Conservation (phyloP, 257 asterid genomes). For the Solanum sejunctum region DNA sequence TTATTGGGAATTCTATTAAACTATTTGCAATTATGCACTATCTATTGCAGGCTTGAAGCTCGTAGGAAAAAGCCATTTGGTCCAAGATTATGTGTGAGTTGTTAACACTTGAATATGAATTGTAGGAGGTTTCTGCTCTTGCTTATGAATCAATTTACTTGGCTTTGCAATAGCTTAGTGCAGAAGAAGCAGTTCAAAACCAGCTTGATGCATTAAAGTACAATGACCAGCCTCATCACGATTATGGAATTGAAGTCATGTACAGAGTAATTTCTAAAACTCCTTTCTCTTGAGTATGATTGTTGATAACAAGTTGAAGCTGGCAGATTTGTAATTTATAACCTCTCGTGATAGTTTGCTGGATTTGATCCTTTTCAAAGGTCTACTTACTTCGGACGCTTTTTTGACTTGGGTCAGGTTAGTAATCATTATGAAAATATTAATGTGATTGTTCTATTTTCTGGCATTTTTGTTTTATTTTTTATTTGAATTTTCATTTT, state of each 20-base stretch:
- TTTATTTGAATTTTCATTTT: not conserved
- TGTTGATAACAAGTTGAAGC: not conserved
- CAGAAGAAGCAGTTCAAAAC: constrained; percentile 76
- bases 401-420: constrained; percentile 95
- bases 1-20: not conserved
- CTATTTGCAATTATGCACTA: not conserved
- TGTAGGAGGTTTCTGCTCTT: not conserved
- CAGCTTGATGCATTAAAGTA: constrained; percentile 93
- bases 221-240: constrained; percentile 83
- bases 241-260: constrained; percentile 97
- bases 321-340: not conserved
- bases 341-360: constrained; percentile 50
- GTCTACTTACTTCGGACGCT: constrained; percentile 91
- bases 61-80: constrained; percentile 73
- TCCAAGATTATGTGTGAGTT: constrained; percentile 71
- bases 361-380: constrained; percentile 96
- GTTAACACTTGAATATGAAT: not conserved
- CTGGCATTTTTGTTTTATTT: not conserved
- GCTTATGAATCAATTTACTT: constrained; percentile 1
- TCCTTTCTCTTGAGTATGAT: not conserved
- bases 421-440: constrained; percentile 5
- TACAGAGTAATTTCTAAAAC: constrained; percentile 45
- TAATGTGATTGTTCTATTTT: not conserved
- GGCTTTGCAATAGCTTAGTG: constrained; percentile 47
- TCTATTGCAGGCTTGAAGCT: constrained; percentile 64